Percentiles rank a stretch among this genome's conserved stretches.
Evolutionary conservation across 2,329 filamentous ascomycete genomes (phyloP).

Genomic region (Akanthomyces lecanii): DNA sequence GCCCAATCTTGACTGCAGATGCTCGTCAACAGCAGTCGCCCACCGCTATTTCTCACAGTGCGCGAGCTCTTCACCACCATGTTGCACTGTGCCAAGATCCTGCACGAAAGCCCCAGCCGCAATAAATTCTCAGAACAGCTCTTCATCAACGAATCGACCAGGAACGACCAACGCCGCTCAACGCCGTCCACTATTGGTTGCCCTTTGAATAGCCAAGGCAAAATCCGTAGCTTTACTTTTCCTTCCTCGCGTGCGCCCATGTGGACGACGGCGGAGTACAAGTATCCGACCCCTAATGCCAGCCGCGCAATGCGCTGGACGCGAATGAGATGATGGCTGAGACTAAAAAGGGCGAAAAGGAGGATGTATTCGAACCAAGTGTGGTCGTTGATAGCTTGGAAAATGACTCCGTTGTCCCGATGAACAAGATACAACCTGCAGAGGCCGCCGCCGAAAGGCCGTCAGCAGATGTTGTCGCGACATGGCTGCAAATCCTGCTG

Average conservation of each 20-base stretch:
- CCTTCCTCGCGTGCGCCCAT: neutral
- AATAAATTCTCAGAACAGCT: neutral
- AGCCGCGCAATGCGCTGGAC: slow-evolving; percentile 3
- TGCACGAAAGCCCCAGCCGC: neutral
- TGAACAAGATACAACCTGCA: neutral
- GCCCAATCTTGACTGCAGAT: neutral
- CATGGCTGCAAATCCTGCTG: slow-evolving; percentile 14
- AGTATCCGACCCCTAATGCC: neutral
- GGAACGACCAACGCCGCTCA: neutral
- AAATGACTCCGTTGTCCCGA: neutral
- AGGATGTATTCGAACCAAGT: neutral
- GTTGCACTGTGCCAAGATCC: neutral
- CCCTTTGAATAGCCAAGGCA: neutral
- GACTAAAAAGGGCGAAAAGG: neutral
- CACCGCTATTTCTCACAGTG: neutral
- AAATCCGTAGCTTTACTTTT: neutral
- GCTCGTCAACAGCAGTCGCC: neutral
- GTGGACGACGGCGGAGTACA: neutral
- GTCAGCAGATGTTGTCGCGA: slow-evolving; percentile 4
- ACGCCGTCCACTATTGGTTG: neutral
- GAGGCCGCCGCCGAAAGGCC: neutral
- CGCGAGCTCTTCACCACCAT: neutral
- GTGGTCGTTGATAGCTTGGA: neutral
- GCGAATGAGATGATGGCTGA: slow-evolving; percentile 12
- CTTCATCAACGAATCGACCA: neutral